phyloP scores from a whole-genome alignment of 371 early-diverging fungal genomes.

The Syncephalastrum contaminatum region DNA sequence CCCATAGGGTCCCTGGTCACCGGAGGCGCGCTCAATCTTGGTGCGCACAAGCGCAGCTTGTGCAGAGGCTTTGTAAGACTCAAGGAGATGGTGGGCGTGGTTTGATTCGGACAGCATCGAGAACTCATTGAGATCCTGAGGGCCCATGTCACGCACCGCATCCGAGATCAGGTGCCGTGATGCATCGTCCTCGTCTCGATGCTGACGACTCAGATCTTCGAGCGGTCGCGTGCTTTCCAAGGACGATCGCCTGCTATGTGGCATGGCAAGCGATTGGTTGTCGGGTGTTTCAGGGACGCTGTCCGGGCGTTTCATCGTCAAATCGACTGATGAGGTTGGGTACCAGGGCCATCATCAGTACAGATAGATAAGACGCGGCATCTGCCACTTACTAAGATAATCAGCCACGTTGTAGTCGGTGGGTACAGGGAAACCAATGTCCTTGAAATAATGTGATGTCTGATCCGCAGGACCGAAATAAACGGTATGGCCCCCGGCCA shows the following conservation, averaged over 20 bases:
- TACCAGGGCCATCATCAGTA: neutral
- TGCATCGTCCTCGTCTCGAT: neutral
- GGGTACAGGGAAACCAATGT: slow-evolving; percentile 69
- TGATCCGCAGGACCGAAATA: slow-evolving; percentile 61
- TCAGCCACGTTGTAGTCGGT: slow-evolving; percentile 83
- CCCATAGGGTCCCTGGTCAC: slow-evolving; percentile 8
- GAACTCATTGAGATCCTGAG: slow-evolving; percentile 21
- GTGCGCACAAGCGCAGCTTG: slow-evolving; percentile 14
- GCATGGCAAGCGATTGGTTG: slow-evolving; percentile 4
- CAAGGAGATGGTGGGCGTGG: slow-evolving; percentile 34
- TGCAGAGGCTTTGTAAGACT: slow-evolving; percentile 32
- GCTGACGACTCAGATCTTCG: slow-evolving; percentile 11
- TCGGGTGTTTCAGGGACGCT: slow-evolving; percentile 8
- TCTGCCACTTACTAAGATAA: slow-evolving; percentile 45
- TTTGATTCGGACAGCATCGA: slow-evolving; percentile 35
- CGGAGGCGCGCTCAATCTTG: slow-evolving; percentile 14
- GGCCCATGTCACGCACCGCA: slow-evolving; percentile 13
- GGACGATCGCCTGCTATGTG: slow-evolving; percentile 13
- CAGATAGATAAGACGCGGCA: neutral
- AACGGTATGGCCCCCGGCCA: slow-evolving; percentile 67
- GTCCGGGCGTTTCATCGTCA: slow-evolving; percentile 45
- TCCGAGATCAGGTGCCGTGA: slow-evolving; percentile 16
- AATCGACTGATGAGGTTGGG: slow-evolving; percentile 29
- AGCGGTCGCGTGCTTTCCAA: slow-evolving; percentile 10
- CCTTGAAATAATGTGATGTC: slow-evolving; percentile 50